Evolutionary conservation across 2,329 filamentous ascomycete species (phyloP).

Genomic region (Colletotrichum gloeosporioides): DNA sequence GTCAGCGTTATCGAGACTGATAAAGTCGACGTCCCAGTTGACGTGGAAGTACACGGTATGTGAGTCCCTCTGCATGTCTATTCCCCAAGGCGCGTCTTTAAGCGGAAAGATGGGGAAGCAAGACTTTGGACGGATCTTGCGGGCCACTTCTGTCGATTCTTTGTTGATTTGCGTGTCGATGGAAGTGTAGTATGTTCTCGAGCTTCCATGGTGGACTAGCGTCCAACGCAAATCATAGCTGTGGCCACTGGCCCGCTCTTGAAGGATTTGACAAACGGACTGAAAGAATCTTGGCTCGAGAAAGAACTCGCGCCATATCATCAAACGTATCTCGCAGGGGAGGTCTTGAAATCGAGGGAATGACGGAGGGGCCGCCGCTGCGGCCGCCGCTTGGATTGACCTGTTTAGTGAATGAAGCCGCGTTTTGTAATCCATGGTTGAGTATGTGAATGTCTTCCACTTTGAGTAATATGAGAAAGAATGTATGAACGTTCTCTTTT

Average conservation of each 20-base stretch:
- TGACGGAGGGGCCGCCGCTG: neutral
- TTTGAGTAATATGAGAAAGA: neutral
- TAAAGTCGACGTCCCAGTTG: neutral
- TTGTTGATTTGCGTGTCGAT: neutral
- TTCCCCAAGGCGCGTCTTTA: accelerated
- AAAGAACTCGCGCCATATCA: neutral
- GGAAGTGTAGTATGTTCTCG: neutral
- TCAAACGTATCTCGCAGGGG: neutral
- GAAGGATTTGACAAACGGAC: accelerated
- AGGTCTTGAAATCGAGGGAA: neutral
- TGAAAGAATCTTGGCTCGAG: neutral
- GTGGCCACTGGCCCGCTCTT: accelerated
- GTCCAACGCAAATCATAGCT: neutral
- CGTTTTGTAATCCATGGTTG: neutral
- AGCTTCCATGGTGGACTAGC: neutral
- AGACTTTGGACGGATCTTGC: neutral
- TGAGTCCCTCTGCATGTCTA: accelerated
- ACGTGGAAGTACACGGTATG: neutral
- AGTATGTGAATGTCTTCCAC: accelerated
- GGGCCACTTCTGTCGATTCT: neutral
- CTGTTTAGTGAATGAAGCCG: accelerated
- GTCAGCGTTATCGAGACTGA: neutral
- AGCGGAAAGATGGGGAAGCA: accelerated
- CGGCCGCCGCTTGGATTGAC: neutral
- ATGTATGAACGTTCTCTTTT: accelerated